Conservation (phyloP, 805 yeast genomes). For the Yamadazyma ubonensis region DNA sequence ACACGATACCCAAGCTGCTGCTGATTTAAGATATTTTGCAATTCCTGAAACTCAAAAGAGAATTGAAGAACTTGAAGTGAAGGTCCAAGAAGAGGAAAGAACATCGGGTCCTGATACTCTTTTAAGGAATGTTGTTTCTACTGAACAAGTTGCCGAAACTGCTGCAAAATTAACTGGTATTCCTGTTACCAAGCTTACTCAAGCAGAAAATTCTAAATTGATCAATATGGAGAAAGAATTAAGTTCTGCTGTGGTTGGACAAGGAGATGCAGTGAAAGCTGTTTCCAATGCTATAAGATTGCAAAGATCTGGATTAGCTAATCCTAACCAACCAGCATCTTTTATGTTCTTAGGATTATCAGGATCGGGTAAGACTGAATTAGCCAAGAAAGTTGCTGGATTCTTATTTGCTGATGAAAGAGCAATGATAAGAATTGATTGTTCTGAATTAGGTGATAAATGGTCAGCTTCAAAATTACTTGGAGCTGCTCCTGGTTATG, state of each 20-base stretch:
- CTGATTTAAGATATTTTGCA: conserved; percentile 95
- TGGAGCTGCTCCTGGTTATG: conserved; percentile 95
- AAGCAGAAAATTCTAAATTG: conserved; percentile 90
- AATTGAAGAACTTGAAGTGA: conserved; percentile 70
- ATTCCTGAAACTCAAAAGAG: conserved; percentile 86
- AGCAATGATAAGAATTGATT: conserved; percentile 96
- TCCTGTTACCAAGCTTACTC: conserved; percentile 91
- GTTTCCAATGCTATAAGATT: conserved; percentile 94
- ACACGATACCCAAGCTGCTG: conserved; percentile 89
- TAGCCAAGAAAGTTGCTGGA: conserved; percentile 95
- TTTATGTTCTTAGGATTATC: conserved; percentile 92
- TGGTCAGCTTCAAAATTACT: conserved; percentile 92
- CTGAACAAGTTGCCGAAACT: conserved; percentile 93
- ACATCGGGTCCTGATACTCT: conserved; percentile 59
- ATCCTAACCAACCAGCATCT: conserved; percentile 95
- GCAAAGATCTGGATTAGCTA: conserved; percentile 90
- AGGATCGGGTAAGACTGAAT: conserved; percentile 97
- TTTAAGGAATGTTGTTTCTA: conserved; percentile 86
- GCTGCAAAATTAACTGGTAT: conserved; percentile 96
- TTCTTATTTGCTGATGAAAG: conserved; percentile 94
- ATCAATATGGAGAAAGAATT: conserved; percentile 92
- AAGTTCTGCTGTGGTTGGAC: conserved; percentile 86
- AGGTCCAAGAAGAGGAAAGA: conserved; percentile 75
- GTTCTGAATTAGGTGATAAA: conserved; percentile 94
- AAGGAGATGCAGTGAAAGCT: conserved; percentile 91